These are phyloP conservation scores for Dendrostoma leiphaemia DNA, from an alignment of 2,329 filamentous ascomycete species.

Conservation along the genomic window DNA sequence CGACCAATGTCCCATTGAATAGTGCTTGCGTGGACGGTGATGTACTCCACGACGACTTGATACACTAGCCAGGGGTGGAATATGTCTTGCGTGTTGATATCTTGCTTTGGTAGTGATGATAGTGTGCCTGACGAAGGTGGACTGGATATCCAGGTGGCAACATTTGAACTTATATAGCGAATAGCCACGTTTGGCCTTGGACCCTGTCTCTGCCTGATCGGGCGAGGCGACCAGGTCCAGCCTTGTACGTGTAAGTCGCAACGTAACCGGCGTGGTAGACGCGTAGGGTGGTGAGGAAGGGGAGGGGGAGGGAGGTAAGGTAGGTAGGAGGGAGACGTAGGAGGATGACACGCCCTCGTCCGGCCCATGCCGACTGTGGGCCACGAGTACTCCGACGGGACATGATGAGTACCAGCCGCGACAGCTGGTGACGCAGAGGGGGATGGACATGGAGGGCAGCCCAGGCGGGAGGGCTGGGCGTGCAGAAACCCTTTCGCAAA, in stretches of 20 bases:
- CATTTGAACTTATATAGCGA: constrained; percentile 14
- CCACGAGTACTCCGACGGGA: constrained; percentile 9
- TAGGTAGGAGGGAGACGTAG: too few relatives aligned
- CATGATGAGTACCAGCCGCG: constrained; percentile 18
- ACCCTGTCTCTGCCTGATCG: not conserved
- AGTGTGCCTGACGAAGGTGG: constrained; percentile 8
- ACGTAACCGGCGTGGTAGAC: constrained; percentile 13
- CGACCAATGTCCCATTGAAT: not conserved
- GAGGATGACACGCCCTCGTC: not conserved
- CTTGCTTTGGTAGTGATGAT: constrained; percentile 1
- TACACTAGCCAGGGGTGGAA: not conserved
- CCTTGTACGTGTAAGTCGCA: constrained; percentile 18
- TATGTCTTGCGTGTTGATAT: not conserved
- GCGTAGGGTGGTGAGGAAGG: constrained; percentile 8
- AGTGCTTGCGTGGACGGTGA: not conserved
- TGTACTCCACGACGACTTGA: not conserved
- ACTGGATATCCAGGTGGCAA: constrained; percentile 19
- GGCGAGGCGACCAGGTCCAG: constrained; percentile 1
- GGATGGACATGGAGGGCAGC: not conserved
- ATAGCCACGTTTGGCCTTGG: not conserved
- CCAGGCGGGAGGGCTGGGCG: not conserved
- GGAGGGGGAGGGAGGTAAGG: not conserved
- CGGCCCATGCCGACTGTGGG: constrained; percentile 9
- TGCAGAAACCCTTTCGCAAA: not conserved
- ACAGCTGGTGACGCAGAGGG: constrained; percentile 18